Evolutionary conservation across 108 stramenopile genomes (phyloP).

Genomic region (Fistulifera solaris): DNA sequence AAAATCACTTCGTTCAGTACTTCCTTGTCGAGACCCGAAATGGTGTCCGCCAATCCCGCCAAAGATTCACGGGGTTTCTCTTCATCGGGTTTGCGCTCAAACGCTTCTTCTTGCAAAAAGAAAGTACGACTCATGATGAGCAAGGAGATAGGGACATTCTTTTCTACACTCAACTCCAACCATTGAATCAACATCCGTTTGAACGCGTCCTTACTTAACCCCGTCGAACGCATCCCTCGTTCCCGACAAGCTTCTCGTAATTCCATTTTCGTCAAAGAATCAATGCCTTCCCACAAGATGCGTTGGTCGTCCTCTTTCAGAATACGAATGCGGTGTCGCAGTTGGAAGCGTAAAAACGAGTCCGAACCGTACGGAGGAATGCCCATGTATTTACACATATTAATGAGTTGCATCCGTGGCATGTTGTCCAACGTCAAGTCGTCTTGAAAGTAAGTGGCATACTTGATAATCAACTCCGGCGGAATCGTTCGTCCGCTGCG

Average conservation of each 20-base stretch:
- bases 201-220: slow-evolving; percentile 87
- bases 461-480: slow-evolving; percentile 75
- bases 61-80: slow-evolving; percentile 36
- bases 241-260: slow-evolving; percentile 93
- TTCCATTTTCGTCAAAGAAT: slow-evolving; percentile 93
- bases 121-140: slow-evolving; percentile 96
- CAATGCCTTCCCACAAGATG: slow-evolving; percentile 97
- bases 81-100: slow-evolving; percentile 18
- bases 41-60: slow-evolving; percentile 82
- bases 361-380: slow-evolving; percentile 92
- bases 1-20: slow-evolving; percentile 94
- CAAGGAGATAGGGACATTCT: slow-evolving; percentile 91
- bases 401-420: slow-evolving; percentile 92
- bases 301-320: slow-evolving; percentile 94
- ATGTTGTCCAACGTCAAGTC: slow-evolving; percentile 97
- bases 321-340: slow-evolving; percentile 78
- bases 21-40: slow-evolving; percentile 89
- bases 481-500: slow-evolving; percentile 81
- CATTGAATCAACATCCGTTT: slow-evolving; percentile 82
- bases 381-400: slow-evolving; percentile 94
- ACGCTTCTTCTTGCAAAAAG: slow-evolving; percentile 75
- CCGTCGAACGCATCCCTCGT: slow-evolving; percentile 95
- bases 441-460: slow-evolving; percentile 87
- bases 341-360: slow-evolving; percentile 87
- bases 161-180: slow-evolving; percentile 93